These are phyloP conservation scores for Dichotomopilus funicola DNA, from an alignment of 2,329 filamentous ascomycete genomes.

Conservation along the genomic window DNA sequence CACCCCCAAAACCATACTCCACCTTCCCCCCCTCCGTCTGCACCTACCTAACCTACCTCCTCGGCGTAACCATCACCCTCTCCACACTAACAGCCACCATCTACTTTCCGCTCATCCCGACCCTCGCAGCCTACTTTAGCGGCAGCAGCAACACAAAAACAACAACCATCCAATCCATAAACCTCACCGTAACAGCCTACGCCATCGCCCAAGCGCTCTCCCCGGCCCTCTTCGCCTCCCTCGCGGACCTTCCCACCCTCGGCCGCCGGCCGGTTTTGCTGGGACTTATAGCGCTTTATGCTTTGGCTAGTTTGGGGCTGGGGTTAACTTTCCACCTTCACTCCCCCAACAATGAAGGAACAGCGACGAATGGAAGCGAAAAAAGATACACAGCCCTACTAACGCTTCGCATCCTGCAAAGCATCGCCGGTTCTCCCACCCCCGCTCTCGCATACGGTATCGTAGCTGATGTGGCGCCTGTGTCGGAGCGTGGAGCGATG, in stretches of 20 bases:
- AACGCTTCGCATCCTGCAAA: slow-evolving; percentile 51
- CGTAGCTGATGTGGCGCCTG: slow-evolving; percentile 59
- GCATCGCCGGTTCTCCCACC: slow-evolving; percentile 54
- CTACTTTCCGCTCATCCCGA: slow-evolving; percentile 34
- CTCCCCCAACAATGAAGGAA: slow-evolving; percentile 36
- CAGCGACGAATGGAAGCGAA: not conserved
- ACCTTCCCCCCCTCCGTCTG: not conserved
- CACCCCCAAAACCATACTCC: not conserved
- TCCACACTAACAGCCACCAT: slow-evolving; percentile 34
- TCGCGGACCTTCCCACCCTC: slow-evolving; percentile 40
- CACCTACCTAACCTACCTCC: slow-evolving; percentile 9
- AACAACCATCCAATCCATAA: slow-evolving; percentile 27
- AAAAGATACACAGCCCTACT: slow-evolving; percentile 47
- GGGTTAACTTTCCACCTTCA: too few relatives aligned
- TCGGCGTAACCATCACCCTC: slow-evolving; percentile 9
- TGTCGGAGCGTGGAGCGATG: slow-evolving; percentile 59
- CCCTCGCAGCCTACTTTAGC: slow-evolving; percentile 23
- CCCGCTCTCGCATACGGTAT: slow-evolving; percentile 61
- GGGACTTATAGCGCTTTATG: slow-evolving; percentile 46
- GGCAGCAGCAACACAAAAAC: too few relatives aligned
- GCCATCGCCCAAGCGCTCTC: slow-evolving; percentile 54
- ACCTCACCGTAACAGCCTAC: slow-evolving; percentile 45
- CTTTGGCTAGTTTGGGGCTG: slow-evolving; percentile 47
- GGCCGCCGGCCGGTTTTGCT: slow-evolving; percentile 52
- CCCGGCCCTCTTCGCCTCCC: slow-evolving; percentile 50